Percentiles rank a stretch among this genome's conserved stretches.
phyloP scores from a whole-genome alignment of 2,329 filamentous ascomycete species.

The Xylaria multiplex region DNA sequence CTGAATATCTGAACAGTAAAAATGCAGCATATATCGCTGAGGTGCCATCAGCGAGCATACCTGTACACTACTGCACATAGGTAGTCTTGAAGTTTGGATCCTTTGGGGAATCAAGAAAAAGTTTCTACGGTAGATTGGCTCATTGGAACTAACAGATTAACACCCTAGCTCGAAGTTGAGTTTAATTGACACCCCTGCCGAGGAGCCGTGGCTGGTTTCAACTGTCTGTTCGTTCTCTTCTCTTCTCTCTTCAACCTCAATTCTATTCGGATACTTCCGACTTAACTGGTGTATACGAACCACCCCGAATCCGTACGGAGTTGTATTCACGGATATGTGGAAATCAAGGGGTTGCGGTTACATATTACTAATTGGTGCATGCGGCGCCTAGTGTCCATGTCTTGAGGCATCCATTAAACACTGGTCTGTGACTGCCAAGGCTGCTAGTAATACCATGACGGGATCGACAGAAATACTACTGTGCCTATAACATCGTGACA shows the following conservation, averaged over 20 bases:
- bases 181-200: slow-evolving; percentile 15
- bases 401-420: slow-evolving; percentile 10
- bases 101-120: neutral
- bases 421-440: slow-evolving; percentile 16
- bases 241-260: slow-evolving; percentile 16
- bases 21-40: too few relatives aligned
- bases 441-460: slow-evolving; percentile 11
- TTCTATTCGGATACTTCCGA: too few relatives aligned
- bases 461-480: slow-evolving; percentile 18
- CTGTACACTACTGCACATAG: too few relatives aligned
- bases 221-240: slow-evolving; percentile 7
- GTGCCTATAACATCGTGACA: slow-evolving; percentile 18
- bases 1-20: slow-evolving; percentile 8
- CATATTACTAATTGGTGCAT: too few relatives aligned
- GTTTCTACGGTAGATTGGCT: too few relatives aligned
- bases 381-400: neutral
- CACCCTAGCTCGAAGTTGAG: neutral
- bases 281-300: too few relatives aligned
- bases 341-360: neutral
- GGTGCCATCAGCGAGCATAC: too few relatives aligned
- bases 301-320: neutral
- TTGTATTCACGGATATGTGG: neutral
- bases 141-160: neutral
- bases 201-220: slow-evolving; percentile 25
- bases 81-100: slow-evolving; percentile 4